Evolutionary conservation across 2,329 filamentous ascomycete species (phyloP).

Genomic region (Sclerotinia glacialis): DNA sequence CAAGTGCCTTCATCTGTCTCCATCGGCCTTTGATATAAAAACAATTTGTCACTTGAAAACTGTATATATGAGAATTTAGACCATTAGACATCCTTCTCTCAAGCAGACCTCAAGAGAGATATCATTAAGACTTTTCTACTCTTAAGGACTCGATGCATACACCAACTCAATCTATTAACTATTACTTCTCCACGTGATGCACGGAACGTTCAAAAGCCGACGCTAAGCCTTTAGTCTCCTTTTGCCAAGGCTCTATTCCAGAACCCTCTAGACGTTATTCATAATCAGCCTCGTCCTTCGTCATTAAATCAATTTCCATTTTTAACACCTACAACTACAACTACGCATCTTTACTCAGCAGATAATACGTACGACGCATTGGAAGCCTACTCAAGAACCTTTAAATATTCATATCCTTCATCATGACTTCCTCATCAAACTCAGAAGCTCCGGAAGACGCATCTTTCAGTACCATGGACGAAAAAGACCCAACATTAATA

Average conservation of each 20-base stretch:
- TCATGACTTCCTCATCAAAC: conserved; percentile 53
- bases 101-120: background rate
- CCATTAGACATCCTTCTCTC: background rate
- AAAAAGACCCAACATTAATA: conserved; percentile 77
- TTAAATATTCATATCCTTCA: conserved; percentile 31
- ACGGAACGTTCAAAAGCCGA: background rate
- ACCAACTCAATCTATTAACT: too few species aligned
- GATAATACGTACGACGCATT: background rate
- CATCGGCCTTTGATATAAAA: background rate
- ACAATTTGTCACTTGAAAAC: background rate
- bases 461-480: conserved; percentile 70
- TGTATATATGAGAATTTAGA: background rate
- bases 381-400: conserved; percentile 3
- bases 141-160: too few species aligned
- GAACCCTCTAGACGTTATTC: conserved; percentile 28
- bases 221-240: background rate
- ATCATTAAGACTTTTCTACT: background rate
- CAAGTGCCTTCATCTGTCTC: too few species aligned
- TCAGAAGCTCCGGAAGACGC: conserved; percentile 45
- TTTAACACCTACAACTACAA: conserved; percentile 26
- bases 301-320: conserved; percentile 25
- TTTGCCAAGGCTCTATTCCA: conserved; percentile 26
- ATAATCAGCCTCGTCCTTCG: conserved; percentile 33
- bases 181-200: background rate
- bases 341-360: conserved; percentile 21